Evolutionary conservation across 2,329 filamentous ascomycete species (phyloP), one percentile per base, ranked within the genome.

Genomic region (Botryotinia convoluta): DNA sequence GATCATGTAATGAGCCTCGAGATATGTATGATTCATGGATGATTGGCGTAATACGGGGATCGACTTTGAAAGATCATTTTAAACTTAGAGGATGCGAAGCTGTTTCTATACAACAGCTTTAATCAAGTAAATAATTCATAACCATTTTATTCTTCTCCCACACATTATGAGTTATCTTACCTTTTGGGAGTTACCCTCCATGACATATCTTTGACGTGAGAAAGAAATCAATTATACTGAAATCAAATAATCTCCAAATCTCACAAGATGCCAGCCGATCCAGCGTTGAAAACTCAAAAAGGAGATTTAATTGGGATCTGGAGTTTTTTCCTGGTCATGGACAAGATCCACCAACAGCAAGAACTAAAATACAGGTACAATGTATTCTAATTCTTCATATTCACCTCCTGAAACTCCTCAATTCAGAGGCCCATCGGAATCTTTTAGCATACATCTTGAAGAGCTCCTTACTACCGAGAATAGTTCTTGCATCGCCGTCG

Each of bases 1-100:
- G 64, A 61, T 62, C 62, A 45, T 72, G 73, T 45, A 71, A 74
- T 51, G 62, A 68, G 51, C 64, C 14, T 32, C 51, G 32, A 61
- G 51, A 59, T 68, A 61, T 72, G 62, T 72, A 68, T 57, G 62
- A 72, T 72, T 69, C 48, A 72, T 69, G 62, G 60, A 72, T 57
- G 62, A 61, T 51, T 60, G 71, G 48, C 71, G 71, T 59, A 67
- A 67, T 48, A 12, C 26, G 51, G 62, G 35, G 37, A 68, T 59
- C 59, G 63, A 39, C 51, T 72, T 54, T 18, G 26, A 68, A 60
- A 64, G 42, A 39, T 71, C 44, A 32, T 60, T 44, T 7, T 60
- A 22, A 32, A 44, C 32, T 68, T 72, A 69, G 71, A 68, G 62
- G 54, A 35, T 62, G n/a, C 29, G 60, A 16, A 61, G 65, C 65